phyloP scores from a whole-genome alignment of 768 basidiomycete genomes.

The Panellus pusillus region DNA sequence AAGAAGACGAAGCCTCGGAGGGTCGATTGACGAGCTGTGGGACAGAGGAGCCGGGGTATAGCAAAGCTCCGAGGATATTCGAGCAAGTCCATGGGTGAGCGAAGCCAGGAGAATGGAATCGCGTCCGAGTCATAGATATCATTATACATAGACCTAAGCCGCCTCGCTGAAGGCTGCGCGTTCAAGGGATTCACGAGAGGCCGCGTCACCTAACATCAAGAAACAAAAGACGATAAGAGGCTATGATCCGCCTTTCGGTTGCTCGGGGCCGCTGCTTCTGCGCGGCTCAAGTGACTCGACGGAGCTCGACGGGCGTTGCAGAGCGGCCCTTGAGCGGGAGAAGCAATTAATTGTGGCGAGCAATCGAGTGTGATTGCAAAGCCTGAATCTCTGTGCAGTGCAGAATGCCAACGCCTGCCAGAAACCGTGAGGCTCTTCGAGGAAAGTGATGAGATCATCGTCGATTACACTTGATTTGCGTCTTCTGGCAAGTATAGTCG shows the following conservation, averaged over 20 bases:
- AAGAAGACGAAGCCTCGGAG: conserved; percentile 1
- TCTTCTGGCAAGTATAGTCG: not conserved
- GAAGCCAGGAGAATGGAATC: not conserved
- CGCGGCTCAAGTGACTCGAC: conserved; percentile 17
- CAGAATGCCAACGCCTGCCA: conserved; percentile 10
- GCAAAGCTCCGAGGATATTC: not conserved
- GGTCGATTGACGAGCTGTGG: conserved; percentile 7
- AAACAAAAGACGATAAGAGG: conserved; percentile 7
- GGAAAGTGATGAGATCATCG: conserved; percentile 16
- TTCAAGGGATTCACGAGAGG: conserved; percentile 3
- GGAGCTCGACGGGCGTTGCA: not conserved
- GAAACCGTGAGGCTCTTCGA: conserved; percentile 17
- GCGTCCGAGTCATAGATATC: conserved; percentile 5
- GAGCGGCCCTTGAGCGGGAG: conserved; percentile 14
- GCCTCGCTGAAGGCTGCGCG: conserved; percentile 8
- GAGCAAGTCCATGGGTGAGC: conserved; percentile 4
- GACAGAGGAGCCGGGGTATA: not conserved
- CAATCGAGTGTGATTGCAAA: conserved; percentile 12
- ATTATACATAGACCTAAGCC: conserved; percentile 21
- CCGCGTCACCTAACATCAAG: conserved; percentile 19
- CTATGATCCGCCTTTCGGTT: conserved; percentile 12
- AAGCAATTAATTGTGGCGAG: conserved; percentile 4
- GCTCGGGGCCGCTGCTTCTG: conserved; percentile 11
- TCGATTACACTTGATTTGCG: conserved; percentile 15
- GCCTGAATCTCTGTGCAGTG: conserved; percentile 1